Percentiles rank a stretch among this genome's conserved stretches.
phyloP scores from a whole-genome alignment of 345 rosid genomes.

The Ceriops tagal region DNA sequence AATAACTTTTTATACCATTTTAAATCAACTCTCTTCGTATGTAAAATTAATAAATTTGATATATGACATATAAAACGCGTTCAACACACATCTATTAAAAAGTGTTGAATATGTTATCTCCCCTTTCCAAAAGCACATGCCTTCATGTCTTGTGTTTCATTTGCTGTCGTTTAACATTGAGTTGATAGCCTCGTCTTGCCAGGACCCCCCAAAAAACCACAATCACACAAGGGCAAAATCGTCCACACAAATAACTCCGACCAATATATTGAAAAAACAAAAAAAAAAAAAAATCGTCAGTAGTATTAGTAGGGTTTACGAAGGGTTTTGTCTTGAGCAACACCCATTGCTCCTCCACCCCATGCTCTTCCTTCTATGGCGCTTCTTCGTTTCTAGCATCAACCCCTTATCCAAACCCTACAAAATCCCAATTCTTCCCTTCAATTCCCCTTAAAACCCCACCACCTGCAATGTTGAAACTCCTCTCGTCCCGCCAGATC shows the following conservation, averaged over 20 bases:
- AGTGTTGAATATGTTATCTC: too few species aligned
- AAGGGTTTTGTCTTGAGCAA: constrained; percentile 17
- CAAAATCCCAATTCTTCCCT: constrained; percentile 1
- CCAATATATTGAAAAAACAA: not conserved
- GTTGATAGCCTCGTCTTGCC: too few species aligned
- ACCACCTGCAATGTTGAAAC: constrained; percentile 23
- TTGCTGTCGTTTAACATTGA: too few species aligned
- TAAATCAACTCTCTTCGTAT: too few species aligned
- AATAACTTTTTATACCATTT: too few species aligned
- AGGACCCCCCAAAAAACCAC: too few species aligned
- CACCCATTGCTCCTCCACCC: not conserved
- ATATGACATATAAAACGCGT: too few species aligned
- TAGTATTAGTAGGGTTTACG: constrained; percentile 26
- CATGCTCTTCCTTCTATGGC: constrained; percentile 14
- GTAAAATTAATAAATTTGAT: too few species aligned
- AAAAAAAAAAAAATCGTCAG: too few species aligned
- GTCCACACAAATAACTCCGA: not conserved
- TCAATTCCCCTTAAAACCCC: not conserved
- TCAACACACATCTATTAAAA: too few species aligned
- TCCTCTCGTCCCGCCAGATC: constrained; percentile 27
- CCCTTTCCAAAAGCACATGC: too few species aligned
- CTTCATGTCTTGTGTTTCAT: too few species aligned
- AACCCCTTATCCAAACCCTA: not conserved
- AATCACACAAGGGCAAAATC: not conserved
- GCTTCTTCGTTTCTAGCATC: not conserved